Conservation (phyloP, 257 asterid species). For the Rhazya stricta region DNA sequence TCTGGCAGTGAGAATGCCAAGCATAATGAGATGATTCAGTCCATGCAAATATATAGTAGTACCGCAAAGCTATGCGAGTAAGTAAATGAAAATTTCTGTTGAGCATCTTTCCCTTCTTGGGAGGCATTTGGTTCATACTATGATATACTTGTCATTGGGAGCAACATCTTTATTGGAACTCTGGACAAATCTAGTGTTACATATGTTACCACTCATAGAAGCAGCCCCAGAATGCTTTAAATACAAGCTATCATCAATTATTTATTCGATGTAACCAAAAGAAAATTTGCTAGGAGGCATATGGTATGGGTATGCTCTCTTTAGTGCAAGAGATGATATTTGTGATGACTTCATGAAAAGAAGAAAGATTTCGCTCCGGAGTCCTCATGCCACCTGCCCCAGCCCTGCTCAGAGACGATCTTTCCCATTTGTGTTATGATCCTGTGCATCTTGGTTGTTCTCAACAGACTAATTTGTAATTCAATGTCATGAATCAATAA, state of each 20-base stretch:
- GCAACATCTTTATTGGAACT: background rate
- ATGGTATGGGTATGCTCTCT: background rate
- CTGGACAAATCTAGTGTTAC: background rate
- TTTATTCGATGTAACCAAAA: background rate
- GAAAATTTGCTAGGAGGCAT: background rate
- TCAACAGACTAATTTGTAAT: background rate
- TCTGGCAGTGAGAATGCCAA: constrained; percentile 67
- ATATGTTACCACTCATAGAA: background rate
- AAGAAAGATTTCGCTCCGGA: background rate
- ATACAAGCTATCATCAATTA: background rate
- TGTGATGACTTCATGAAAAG: background rate
- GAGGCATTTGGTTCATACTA: background rate
- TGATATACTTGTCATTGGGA: constrained; percentile 3
- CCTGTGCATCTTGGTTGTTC: background rate
- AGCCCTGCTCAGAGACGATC: background rate
- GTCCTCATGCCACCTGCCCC: background rate
- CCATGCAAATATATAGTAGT: constrained; percentile 79
- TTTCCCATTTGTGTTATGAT: background rate
- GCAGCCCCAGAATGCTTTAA: background rate
- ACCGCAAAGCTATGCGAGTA: constrained; percentile 99
- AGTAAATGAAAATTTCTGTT: constrained; percentile 26
- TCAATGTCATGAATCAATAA: background rate
- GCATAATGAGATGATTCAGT: constrained; percentile 65
- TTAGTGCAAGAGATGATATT: background rate
- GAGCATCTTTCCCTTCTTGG: background rate